These are phyloP conservation scores for Coffea canephora DNA, from an alignment of 257 asterid genomes.

Conservation along the genomic window DNA sequence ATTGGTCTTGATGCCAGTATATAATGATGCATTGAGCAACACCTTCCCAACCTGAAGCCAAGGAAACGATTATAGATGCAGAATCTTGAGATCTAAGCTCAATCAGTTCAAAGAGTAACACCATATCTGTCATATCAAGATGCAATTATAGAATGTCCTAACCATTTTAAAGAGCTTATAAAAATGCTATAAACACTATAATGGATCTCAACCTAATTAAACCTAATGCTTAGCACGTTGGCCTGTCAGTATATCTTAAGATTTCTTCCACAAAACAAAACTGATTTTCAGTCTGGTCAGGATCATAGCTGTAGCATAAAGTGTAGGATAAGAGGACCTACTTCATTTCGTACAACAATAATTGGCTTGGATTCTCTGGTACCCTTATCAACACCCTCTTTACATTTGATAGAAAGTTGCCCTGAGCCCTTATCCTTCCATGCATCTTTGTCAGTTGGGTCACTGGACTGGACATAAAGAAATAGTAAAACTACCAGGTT, in stretches of 20 bases:
- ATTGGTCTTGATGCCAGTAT: conserved; percentile 83
- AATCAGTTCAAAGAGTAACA: background rate
- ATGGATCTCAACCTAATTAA: background rate
- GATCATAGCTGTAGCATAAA: background rate
- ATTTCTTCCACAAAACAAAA: background rate
- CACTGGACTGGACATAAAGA: conserved; percentile 56
- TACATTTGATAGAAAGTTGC: conserved; percentile 83
- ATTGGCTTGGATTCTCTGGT: conserved; percentile 88
- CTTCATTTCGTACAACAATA: conserved; percentile 86
- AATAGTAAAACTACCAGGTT: conserved; percentile 14
- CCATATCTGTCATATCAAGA: background rate
- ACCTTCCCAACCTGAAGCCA: conserved; percentile 74
- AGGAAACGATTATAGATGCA: background rate
- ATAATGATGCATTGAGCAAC: conserved; percentile 77
- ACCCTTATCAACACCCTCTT: conserved; percentile 79
- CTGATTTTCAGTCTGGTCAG: background rate
- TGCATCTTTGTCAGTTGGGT: conserved; percentile 70
- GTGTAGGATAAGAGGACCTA: conserved; percentile 34
- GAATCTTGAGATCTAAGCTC: background rate
- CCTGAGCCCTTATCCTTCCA: conserved; percentile 98
- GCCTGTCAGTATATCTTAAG: background rate
- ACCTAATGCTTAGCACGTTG: background rate
- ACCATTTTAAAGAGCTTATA: background rate
- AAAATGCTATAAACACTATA: background rate
- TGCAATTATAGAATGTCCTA: background rate